These are phyloP conservation scores for Viola pubescens DNA, from an alignment of 441 rosid species.

Conservation along the genomic window DNA sequence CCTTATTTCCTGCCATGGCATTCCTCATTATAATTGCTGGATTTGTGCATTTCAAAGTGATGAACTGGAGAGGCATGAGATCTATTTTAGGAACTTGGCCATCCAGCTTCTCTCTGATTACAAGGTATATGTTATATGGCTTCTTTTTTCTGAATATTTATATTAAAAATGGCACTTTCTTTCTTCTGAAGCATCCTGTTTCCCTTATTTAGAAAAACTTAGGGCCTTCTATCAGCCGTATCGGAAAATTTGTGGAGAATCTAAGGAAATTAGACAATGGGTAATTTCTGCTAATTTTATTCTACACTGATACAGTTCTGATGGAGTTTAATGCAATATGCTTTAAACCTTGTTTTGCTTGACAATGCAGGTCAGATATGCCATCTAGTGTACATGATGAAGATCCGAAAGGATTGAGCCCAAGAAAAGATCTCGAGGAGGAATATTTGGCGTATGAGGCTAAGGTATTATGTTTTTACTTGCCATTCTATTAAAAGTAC, in stretches of 20 bases:
- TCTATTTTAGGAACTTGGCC: conserved; percentile 61
- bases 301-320: conserved; percentile 9
- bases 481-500: background rate
- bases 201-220: conserved; percentile 61
- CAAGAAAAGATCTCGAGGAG: conserved; percentile 83
- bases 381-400: conserved; percentile 37
- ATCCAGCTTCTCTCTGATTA: conserved; percentile 56
- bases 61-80: conserved; percentile 81
- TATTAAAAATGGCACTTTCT: background rate
- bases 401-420: conserved; percentile 46
- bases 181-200: conserved; percentile 1
- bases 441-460: conserved; percentile 88
- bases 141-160: background rate
- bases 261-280: conserved; percentile 65
- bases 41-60: conserved; percentile 42
- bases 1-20: background rate
- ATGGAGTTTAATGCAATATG: conserved; percentile 11
- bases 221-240: conserved; percentile 60
- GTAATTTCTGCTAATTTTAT: conserved; percentile 30
- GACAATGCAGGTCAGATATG: conserved; percentile 48
- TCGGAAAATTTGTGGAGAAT: conserved; percentile 78
- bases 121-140: conserved; percentile 41
- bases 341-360: conserved; percentile 13
- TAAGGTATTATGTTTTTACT: conserved; percentile 37
- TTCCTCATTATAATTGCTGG: conserved; percentile 9